Evolutionary conservation across 257 asterid genomes (phyloP), one percentile per base, ranked within the genome.

Genomic region (Orobanche coerulescens): DNA sequence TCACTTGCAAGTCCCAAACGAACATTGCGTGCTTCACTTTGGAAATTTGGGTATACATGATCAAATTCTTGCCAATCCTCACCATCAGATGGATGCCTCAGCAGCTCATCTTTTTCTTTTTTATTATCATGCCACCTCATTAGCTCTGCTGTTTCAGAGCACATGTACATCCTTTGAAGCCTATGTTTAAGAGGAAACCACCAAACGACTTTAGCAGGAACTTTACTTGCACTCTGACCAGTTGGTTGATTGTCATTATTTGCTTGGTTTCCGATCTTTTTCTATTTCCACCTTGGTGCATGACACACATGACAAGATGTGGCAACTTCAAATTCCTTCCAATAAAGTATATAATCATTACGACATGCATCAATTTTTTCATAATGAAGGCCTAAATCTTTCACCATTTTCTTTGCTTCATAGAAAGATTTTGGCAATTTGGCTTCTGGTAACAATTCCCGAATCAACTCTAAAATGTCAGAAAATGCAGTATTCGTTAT

Each of bases 11-110:
- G 43, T 0, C 46, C 62, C 28, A 56, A 19, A 6, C 46, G 7
- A 25, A 56, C 62, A 57, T 57, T 57, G 36, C 33, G 63, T 34
- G 48, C 18, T 6, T 57, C 63, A n/a, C n/a, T 56, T 56, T 20
- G 31, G 47, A 15, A 18, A 56, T 53, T 23, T 53, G 20, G 39
- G 14, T 53, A 53, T 6, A 53, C 25, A 1, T 22, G 28, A 19
- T 56, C 28, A 56, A 56, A 56, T 30, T 56, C 47, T 8, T 31
- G 14, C 62, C 62, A 56, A 16, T 44, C 24, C 30, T 56, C 31
- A 0, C 46, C 62, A 18, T 33, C 47, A 1, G 19, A 19, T 25
- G 37, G 58, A 25, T 51, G 37, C 1, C 58, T 51, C 25, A 51
- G n/a, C 1, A 26, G 26, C 25, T 24, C 61, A 3, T 54, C 43